Base-by-base conservation (phyloP, 192 early-diverging fungal genomes). In the Lunasporangiospora selenospora region DNA sequence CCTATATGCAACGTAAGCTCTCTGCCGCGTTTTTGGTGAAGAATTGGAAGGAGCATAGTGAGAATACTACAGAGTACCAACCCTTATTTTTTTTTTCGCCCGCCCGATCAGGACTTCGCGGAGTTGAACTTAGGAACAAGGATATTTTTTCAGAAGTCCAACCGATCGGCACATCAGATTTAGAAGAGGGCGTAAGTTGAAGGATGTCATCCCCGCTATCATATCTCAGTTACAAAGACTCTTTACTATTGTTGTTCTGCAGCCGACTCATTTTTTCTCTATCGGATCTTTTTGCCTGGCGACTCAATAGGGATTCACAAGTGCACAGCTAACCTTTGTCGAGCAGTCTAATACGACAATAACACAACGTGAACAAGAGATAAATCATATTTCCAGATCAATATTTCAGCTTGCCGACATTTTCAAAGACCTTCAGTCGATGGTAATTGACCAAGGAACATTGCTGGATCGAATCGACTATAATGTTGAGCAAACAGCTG, bases 361-460 rank as follows among this genome's bases (percentile, higher is more conserved):
- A 37, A 80, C 88, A 6, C 84, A 96, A 57, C 86, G 97, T 36
- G 97, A 99, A 71, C 80, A 86, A 39, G 97, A 98, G 73, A 90
- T 99, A 60, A 91, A 90, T 47, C 84, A 97, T 46, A 97, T 99
- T 63, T 93, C 92, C 40, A 87, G 94, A 66, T 94, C 93, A 18
- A 96, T 99, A 52, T 79, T 88, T 31, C 87, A 90, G 23, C 78
- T 99, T 49, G 94, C 94, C 3, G 90, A 92, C 36, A 89, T 99
- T 13, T 99, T 99, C 77, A 85, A 86, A 54, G 94, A 97, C 61
- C 82, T 98, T 64, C 93, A 99, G 69, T 87, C 91, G 23, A 92
- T 99, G 88, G 89, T 99, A 19, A 95, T 99, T 62, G 97, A 98
- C 76, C 97, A 99, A 75, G 97, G 97, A 15, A 94, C 97, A 6